These are phyloP conservation scores for Dalechampia spathulata DNA, from an alignment of 441 rosid genomes.

Conservation along the genomic window DNA sequence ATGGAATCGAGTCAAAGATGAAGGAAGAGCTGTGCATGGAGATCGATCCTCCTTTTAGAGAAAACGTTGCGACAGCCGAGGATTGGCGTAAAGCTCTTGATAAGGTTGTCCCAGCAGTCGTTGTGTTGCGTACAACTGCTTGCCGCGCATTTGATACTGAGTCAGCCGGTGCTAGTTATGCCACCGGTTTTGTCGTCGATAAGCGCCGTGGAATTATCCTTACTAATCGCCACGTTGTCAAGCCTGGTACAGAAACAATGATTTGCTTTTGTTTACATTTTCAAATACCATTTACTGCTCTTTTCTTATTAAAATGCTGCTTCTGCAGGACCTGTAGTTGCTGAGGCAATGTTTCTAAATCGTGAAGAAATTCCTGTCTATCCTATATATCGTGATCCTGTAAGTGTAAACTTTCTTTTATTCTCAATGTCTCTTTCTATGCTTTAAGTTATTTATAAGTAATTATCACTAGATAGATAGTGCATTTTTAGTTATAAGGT, in stretches of 20 bases:
- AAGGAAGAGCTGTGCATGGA: conserved; percentile 64
- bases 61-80: conserved; percentile 37
- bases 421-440: too few species aligned
- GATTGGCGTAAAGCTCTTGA: conserved; percentile 80
- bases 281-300: too few species aligned
- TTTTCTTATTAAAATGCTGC: not conserved
- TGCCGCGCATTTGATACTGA: conserved; percentile 90
- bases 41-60: conserved; percentile 40
- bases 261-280: too few species aligned
- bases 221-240: conserved; percentile 97
- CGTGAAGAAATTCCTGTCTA: conserved; percentile 81
- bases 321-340: conserved; percentile 83
- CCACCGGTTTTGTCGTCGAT: conserved; percentile 92
- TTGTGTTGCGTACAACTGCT: conserved; percentile 78
- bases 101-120: conserved; percentile 89
- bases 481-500: too few species aligned
- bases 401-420: conserved; percentile 28
- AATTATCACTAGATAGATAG: too few species aligned
- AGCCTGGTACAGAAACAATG: conserved; percentile 83
- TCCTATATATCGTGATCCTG: conserved; percentile 95
- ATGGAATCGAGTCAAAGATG: conserved; percentile 31
- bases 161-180: conserved; percentile 65
- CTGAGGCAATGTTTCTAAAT: conserved; percentile 94
- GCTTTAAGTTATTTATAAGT: too few species aligned
- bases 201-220: conserved; percentile 90